Evolutionary conservation across 2,329 filamentous ascomycete species (phyloP), one percentile per base, ranked within the genome.

Genomic region (Clonostachys solani): DNA sequence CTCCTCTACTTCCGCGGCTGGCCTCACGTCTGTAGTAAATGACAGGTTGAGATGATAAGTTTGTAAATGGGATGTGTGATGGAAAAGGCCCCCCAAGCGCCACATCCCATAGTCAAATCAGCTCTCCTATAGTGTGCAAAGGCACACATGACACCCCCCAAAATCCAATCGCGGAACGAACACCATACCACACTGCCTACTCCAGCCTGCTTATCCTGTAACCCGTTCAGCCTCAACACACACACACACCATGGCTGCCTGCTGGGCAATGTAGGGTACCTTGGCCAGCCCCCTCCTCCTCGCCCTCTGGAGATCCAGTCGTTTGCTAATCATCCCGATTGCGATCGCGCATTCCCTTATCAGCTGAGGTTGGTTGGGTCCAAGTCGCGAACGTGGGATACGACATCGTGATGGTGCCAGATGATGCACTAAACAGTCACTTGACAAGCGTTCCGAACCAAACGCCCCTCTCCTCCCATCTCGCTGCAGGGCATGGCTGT

Each of bases 331-430:
- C 23, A 10, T 29, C 9, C 23, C 23, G 23, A 29, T 29, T 29
- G 23, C 23, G 23, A 29, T 10, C 34, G 29, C 43, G 13, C 43
- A 23, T 16, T 16, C 43, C 16, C 44, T 45, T 43, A 43, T 43
- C 42, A 43, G 42, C 29, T 43, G 42, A 35, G 43, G 43, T 17
- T 38, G 36, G 43, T n/a, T 15, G 29, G 23, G 33, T 18, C 40
- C 40, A 15, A 19, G 40, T 42, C 36, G 36, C 12, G 40, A n/a
- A 17, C 17, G 43, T 19, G 33, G 38, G 34, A 46, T 46, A 38
- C 44, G 44, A 46, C 44, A 46, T 46, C 44, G 44, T 46, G 44
- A 46, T 42, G 38, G 44, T n/a, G 19, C n/a, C 44, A 46, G 44
- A 42, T 46, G 44, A 46, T 19, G 35, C 36, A 46, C 23, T 19